Evolutionary conservation across 2,329 filamentous ascomycete genomes (phyloP).

Genomic region (Beauveria sp.): DNA sequence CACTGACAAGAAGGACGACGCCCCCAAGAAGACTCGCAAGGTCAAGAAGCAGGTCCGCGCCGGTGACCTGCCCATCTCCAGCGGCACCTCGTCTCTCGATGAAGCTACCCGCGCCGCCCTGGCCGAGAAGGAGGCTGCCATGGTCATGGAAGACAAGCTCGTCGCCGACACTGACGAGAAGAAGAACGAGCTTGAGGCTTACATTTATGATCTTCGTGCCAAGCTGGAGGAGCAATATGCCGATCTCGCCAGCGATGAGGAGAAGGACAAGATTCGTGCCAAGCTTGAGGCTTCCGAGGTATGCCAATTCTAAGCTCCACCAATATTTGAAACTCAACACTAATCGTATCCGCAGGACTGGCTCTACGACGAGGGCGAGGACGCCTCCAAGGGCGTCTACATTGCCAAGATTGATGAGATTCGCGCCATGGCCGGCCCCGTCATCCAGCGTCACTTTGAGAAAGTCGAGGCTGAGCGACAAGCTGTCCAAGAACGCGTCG

Average conservation of each 20-base stretch:
- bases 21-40: conserved; percentile 83
- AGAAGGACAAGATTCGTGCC: conserved; percentile 77
- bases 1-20: conserved; percentile 62
- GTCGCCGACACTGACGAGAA: conserved; percentile 97
- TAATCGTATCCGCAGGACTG: conserved; percentile 61
- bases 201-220: conserved; percentile 92
- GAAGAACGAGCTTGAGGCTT: conserved; percentile 99
- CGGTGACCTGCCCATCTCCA: conserved; percentile 82
- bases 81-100: conserved; percentile 76
- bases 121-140: conserved; percentile 75
- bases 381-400: conserved; percentile 89
- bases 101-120: conserved; percentile 55
- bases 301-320: conserved; percentile 30
- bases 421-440: conserved; percentile 79
- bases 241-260: conserved; percentile 82
- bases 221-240: conserved; percentile 91
- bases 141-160: conserved; percentile 98
- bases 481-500: conserved; percentile 66
- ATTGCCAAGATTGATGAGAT: conserved; percentile 94
- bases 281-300: conserved; percentile 86
- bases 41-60: conserved; percentile 99
- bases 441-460: conserved; percentile 91
- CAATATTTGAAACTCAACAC: neutral
- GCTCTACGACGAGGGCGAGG: conserved; percentile 96
- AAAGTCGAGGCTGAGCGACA: conserved; percentile 84